A percentile compares a stretch with the other conserved stretches of the same genome.
phyloP scores from a whole-genome alignment of 768 basidiomycete genomes.

The Phlebiopsis flavidoalba region DNA sequence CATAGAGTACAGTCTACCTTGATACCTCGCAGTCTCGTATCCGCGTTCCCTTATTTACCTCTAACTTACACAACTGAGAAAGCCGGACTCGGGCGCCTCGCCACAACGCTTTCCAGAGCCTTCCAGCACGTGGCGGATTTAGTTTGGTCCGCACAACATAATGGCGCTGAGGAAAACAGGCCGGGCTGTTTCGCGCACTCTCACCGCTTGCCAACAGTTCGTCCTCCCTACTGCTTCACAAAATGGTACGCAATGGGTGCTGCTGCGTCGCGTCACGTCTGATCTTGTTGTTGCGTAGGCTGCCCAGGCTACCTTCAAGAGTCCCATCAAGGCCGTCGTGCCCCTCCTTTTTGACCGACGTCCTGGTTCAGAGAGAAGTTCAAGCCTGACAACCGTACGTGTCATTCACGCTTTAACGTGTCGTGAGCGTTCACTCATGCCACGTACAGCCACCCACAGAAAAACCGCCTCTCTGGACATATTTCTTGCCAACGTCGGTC shows the following conservation, averaged over 20 bases:
- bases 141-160: constrained; percentile 13
- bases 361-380: constrained; percentile 96
- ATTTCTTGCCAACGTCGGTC: constrained; percentile 89
- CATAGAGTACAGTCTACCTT: constrained; percentile 14
- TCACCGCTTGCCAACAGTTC: constrained; percentile 7
- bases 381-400: constrained; percentile 90
- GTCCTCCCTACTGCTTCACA: background rate
- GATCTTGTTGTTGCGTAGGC: constrained; percentile 40
- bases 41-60: background rate
- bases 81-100: background rate
- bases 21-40: constrained; percentile 11
- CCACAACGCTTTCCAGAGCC: constrained; percentile 8
- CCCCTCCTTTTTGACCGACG: constrained; percentile 95
- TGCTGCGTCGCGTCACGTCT: background rate
- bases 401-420: background rate
- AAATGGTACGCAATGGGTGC: background rate
- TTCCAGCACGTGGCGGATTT: constrained; percentile 12
- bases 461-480: constrained; percentile 98
- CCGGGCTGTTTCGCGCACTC: constrained; percentile 6
- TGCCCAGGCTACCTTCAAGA: constrained; percentile 91
- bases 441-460: constrained; percentile 47
- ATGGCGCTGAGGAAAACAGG: constrained; percentile 8
- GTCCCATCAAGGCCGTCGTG: constrained; percentile 83
- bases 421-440: background rate
- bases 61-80: background rate